Conservation (phyloP, 75 land plant genomes). For the Larix kaempferi region DNA sequence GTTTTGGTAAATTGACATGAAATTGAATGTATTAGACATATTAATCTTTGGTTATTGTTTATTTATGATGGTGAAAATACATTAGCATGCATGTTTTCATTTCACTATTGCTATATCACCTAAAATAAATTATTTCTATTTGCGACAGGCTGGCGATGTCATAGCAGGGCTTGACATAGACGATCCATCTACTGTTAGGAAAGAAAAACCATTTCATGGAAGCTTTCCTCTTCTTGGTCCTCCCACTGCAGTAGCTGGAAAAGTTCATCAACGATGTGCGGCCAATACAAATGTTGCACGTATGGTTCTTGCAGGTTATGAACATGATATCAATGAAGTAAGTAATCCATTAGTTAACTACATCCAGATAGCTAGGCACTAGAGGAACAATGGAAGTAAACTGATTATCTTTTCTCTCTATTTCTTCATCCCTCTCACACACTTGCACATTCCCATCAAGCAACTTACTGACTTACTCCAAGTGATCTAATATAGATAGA, state of each 20-base stretch:
- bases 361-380: background rate
- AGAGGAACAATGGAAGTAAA: background rate
- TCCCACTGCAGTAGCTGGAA: constrained; percentile 94
- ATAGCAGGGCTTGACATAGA: constrained; percentile 93
- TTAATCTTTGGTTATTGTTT: background rate
- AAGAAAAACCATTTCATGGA: constrained; percentile 89
- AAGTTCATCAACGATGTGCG: constrained; percentile 95
- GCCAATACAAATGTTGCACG: constrained; percentile 75
- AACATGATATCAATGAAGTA: constrained; percentile 87
- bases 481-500: background rate
- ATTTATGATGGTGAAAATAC: background rate
- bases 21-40: background rate
- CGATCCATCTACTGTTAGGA: constrained; percentile 97
- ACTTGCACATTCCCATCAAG: background rate
- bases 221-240: constrained; percentile 80
- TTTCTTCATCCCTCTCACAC: background rate
- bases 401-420: background rate
- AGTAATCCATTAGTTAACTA: constrained; percentile 1
- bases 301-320: constrained; percentile 96
- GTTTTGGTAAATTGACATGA: background rate
- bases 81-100: background rate
- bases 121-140: background rate
- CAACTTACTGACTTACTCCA: background rate
- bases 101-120: background rate
- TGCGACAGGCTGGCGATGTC: constrained; percentile 85